phyloP scores from a whole-genome alignment of 768 basidiomycete genomes.

The Tulasnella sp. region DNA sequence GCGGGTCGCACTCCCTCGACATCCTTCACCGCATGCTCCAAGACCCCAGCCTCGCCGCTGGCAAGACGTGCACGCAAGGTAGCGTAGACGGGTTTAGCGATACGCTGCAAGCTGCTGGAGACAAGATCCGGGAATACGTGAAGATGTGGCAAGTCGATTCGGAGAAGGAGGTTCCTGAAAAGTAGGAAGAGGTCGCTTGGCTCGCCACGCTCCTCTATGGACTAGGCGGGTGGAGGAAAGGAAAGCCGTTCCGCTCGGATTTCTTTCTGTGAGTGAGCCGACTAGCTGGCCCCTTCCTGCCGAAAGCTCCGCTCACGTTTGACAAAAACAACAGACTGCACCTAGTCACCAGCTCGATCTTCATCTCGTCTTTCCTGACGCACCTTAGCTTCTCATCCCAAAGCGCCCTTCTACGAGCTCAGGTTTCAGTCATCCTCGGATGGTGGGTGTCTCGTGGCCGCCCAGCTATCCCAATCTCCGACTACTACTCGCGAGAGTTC shows the following conservation, averaged over 20 bases:
- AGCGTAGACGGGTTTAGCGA: background rate
- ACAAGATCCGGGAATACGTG: conserved; percentile 9
- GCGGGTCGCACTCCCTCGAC: background rate
- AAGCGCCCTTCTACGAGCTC: conserved; percentile 7
- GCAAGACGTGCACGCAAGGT: background rate
- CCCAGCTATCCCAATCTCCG: background rate
- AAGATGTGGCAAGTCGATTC: conserved; percentile 4
- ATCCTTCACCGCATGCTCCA: conserved; percentile 13
- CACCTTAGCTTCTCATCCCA: conserved; percentile 5
- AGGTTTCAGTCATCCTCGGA: background rate
- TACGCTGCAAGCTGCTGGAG: background rate
- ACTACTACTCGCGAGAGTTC: background rate
- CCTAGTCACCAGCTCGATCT: conserved; percentile 15
- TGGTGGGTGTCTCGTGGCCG: conserved; percentile 15
- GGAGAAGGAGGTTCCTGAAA: background rate
- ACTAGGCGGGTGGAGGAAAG: conserved; percentile 8
- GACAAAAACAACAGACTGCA: conserved; percentile 7
- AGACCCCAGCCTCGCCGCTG: conserved; percentile 7
- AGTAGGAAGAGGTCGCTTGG: conserved; percentile 17
- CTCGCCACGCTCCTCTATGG: conserved; percentile 1
- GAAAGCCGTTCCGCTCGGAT: conserved; percentile 12
- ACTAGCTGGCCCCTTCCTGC: no score
- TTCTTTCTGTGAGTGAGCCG: conserved; percentile 18
- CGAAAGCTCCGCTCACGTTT: background rate
- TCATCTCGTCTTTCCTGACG: conserved; percentile 8